These are phyloP conservation scores for Cryptococcus sp. DNA, from an alignment of 1,284 basidiomycete species.

Conservation along the genomic window DNA sequence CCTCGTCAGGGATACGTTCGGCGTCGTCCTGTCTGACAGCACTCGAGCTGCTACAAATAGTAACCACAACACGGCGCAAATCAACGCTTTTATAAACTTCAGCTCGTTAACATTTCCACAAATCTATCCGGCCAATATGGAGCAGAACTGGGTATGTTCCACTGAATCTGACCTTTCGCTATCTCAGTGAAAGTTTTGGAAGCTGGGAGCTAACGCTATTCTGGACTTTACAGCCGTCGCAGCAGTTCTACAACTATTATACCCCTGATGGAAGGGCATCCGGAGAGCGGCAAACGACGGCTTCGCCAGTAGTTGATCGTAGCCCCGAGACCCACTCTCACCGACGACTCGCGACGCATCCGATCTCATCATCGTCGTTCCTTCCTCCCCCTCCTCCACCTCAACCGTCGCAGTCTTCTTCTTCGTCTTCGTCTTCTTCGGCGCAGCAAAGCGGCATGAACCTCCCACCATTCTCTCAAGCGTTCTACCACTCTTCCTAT, in stretches of 20 bases:
- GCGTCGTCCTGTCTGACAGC: no score
- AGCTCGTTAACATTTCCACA: background rate
- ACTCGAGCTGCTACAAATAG: no score
- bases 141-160: conserved; percentile 33
- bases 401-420: background rate
- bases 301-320: conserved; percentile 16
- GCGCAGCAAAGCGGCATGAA: conserved; percentile 10
- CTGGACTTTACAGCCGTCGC: background rate
- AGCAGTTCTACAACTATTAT: conserved; percentile 30
- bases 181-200: no score
- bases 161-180: background rate
- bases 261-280: conserved; percentile 10
- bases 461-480: conserved; percentile 22
- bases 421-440: background rate
- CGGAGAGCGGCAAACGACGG: conserved; percentile 18
- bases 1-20: no score
- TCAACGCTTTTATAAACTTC: no score
- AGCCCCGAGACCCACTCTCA: conserved; percentile 16
- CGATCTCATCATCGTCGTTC: conserved; percentile 14
- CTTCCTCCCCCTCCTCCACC: conserved; percentile 24
- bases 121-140: conserved; percentile 18
- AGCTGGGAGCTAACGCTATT: background rate
- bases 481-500: conserved; percentile 5
- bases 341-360: conserved; percentile 20
- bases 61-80: no score